phyloP scores from a whole-genome alignment of 1,139 yeast species.

The Nakaseomyces delphensis region DNA sequence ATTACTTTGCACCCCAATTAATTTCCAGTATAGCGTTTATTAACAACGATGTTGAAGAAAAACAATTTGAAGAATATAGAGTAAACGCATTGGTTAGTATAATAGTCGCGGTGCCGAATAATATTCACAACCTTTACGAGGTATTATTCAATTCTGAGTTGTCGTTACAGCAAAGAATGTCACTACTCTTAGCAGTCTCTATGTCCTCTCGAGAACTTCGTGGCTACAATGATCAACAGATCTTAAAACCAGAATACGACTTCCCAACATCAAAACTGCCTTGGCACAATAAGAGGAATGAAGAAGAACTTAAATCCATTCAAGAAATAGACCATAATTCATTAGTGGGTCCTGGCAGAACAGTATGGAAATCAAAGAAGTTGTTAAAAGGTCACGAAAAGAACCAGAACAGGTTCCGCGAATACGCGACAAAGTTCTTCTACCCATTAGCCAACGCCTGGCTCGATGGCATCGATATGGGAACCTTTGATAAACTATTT shows the following conservation, averaged over 20 bases:
- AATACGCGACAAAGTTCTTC: conserved; percentile 30
- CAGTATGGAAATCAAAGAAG: conserved; percentile 31
- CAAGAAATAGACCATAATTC: conserved; percentile 4
- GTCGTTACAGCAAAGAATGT: conserved; percentile 57
- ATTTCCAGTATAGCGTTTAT: conserved; percentile 39
- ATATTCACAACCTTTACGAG: conserved; percentile 35
- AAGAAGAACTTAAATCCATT: not conserved
- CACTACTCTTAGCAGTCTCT: conserved; percentile 48
- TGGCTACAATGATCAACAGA: conserved; percentile 44
- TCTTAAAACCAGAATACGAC: conserved; percentile 31
- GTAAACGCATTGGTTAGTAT: conserved; percentile 51
- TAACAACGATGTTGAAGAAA: conserved; percentile 41
- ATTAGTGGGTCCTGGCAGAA: conserved; percentile 8
- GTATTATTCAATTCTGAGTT: conserved; percentile 52
- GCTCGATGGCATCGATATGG: conserved; percentile 34
- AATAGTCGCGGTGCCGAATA: conserved; percentile 40
- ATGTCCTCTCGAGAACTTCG: conserved; percentile 55
- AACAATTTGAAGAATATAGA: conserved; percentile 48
- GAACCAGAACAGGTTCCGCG: conserved; percentile 27
- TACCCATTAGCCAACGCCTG: conserved; percentile 35
- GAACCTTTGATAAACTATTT: conserved; percentile 32
- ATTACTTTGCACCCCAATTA: conserved; percentile 41
- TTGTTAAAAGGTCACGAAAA: conserved; percentile 9
- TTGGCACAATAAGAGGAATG: conserved; percentile 22
- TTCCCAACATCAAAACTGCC: conserved; percentile 32